phyloP scores from a whole-genome alignment of 208 protist species.

The Trypanosoma cruzi region DNA sequence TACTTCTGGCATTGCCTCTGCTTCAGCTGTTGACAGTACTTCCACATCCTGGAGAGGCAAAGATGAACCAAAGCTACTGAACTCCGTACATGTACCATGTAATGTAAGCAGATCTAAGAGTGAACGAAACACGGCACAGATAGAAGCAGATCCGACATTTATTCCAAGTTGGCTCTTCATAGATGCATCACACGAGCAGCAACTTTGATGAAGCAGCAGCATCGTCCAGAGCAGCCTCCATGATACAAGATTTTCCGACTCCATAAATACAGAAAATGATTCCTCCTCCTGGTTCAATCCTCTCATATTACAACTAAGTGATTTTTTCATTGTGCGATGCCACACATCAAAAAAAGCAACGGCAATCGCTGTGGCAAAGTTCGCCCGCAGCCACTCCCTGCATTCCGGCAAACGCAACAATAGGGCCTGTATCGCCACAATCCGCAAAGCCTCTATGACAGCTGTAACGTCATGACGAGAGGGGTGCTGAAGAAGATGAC shows the following conservation, averaged over 20 bases:
- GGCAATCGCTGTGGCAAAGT: slow-evolving; percentile 10
- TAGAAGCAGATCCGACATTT: not conserved
- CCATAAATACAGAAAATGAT: slow-evolving; percentile 2
- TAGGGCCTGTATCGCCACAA: slow-evolving; percentile 54
- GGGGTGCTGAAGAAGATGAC: slow-evolving; percentile 52
- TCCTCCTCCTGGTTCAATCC: slow-evolving; percentile 13
- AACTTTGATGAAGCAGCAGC: slow-evolving; percentile 21
- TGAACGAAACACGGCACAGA: slow-evolving; percentile 23
- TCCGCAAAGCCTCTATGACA: slow-evolving; percentile 67
- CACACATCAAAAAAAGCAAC: slow-evolving; percentile 53
- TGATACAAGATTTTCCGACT: slow-evolving; percentile 2
- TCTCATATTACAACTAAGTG: not conserved
- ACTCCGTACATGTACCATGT: slow-evolving; percentile 25
- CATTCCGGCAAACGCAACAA: slow-evolving; percentile 33
- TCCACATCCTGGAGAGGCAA: not conserved
- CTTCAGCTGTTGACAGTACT: not conserved
- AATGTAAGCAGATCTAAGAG: slow-evolving; percentile 30
- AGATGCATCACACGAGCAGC: slow-evolving; percentile 19
- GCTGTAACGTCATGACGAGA: slow-evolving; percentile 44
- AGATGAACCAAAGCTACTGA: slow-evolving; percentile 25
- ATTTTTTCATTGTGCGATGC: slow-evolving; percentile 23
- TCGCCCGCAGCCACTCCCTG: slow-evolving; percentile 17
- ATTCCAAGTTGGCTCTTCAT: not conserved
- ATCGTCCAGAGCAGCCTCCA: slow-evolving; percentile 27
- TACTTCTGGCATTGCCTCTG: not conserved